Conservation (phyloP, 345 rosid genomes). For the Citrus trifoliata region DNA sequence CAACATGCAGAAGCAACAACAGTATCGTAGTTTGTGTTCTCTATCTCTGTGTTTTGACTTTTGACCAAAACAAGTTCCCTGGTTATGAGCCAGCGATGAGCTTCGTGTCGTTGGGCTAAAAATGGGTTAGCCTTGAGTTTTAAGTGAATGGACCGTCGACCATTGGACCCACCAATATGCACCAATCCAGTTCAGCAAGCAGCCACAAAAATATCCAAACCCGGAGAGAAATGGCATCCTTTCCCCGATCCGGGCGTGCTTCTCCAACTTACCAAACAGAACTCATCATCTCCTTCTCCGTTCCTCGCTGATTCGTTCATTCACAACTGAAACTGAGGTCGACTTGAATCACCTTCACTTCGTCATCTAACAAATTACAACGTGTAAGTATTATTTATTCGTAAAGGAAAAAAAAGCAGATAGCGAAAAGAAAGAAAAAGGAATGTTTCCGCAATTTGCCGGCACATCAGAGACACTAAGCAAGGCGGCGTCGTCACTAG, state of each 20-base stretch:
- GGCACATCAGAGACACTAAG: constrained; percentile 80
- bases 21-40: too few relatives aligned
- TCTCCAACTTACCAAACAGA: neutral
- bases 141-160: neutral
- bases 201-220: neutral
- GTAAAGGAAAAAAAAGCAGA: neutral
- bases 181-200: too few relatives aligned
- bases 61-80: too few relatives aligned
- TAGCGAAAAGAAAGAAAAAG: neutral
- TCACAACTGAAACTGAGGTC: too few relatives aligned
- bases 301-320: too few relatives aligned
- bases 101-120: neutral
- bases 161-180: too few relatives aligned
- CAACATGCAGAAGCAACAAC: too few relatives aligned
- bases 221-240: neutral
- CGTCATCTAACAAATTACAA: neutral
- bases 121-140: neutral
- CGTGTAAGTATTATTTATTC: too few relatives aligned
- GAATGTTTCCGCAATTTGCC: constrained; percentile 69
- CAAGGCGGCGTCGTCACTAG: constrained; percentile 92
- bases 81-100: neutral
- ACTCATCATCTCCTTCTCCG: neutral
- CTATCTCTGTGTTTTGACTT: too few relatives aligned
- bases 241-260: neutral
- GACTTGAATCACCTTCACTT: too few relatives aligned